A percentile compares a stretch with the other conserved stretches of the same genome.
Conservation (phyloP, 2,329 filamentous ascomycete species). For the Pseudopithomyces chartarum region DNA sequence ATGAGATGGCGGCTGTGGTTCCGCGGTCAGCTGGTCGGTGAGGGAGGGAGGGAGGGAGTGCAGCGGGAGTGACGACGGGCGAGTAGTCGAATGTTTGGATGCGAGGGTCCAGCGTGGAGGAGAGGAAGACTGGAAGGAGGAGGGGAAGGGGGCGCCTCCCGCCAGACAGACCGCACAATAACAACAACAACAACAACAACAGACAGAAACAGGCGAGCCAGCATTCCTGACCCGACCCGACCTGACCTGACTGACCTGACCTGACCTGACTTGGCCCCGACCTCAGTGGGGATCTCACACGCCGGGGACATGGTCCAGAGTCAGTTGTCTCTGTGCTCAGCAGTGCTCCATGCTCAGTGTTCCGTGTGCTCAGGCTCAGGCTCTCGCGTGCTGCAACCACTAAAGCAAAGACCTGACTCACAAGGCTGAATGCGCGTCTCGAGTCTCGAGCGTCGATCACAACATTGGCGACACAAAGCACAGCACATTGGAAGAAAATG, state of each 20-base stretch:
- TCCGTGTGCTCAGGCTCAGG: background rate
- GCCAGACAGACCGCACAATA: background rate
- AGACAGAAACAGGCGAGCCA: too few species aligned
- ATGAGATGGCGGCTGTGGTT: slow-evolving; percentile 12
- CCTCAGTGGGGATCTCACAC: too few species aligned
- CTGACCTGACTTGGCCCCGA: background rate
- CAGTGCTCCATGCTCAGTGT: background rate
- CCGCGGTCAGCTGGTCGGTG: slow-evolving; percentile 22
- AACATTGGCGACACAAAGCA: slow-evolving; percentile 15
- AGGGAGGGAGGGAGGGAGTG: background rate
- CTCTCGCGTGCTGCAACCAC: slow-evolving; percentile 9
- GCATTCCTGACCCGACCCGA: background rate
- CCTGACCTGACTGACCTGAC: background rate
- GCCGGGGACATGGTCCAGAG: too few species aligned
- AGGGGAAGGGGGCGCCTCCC: background rate
- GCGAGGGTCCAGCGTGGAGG: background rate
- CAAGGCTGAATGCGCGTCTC: slow-evolving; percentile 38
- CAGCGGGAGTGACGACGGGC: slow-evolving; percentile 10
- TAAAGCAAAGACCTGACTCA: slow-evolving; percentile 20
- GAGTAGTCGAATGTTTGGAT: slow-evolving; percentile 5
- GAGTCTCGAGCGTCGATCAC: slow-evolving; percentile 28
- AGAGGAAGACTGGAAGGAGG: slow-evolving; percentile 6
- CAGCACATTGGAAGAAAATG: background rate
- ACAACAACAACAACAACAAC: too few species aligned
- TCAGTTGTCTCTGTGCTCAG: background rate